phyloP scores from a whole-genome alignment of 2,329 filamentous ascomycete genomes.

The Fusarium citri region DNA sequence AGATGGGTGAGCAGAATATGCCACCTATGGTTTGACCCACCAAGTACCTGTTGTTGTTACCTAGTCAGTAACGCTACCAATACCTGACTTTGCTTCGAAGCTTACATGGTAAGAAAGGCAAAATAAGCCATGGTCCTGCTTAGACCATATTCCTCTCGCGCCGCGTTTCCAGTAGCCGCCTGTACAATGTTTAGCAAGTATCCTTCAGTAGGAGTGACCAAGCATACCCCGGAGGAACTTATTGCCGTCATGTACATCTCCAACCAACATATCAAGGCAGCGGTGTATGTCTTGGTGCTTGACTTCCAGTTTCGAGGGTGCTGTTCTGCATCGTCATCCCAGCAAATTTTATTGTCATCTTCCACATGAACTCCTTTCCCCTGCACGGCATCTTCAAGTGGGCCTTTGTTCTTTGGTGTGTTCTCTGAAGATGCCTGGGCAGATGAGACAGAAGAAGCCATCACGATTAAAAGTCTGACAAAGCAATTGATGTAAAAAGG shows the following conservation, averaged over 20 bases:
- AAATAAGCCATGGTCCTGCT: constrained; percentile 8
- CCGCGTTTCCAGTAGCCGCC: not conserved
- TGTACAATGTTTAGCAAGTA: not conserved
- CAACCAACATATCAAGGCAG: constrained; percentile 4
- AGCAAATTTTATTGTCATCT: not conserved
- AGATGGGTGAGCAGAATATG: constrained; percentile 10
- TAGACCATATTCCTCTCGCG: not conserved
- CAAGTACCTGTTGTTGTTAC: not conserved
- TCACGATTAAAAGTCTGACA: not conserved
- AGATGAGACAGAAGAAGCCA: not conserved
- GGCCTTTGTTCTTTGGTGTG: not conserved
- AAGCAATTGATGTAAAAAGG: not conserved
- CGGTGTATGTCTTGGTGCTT: not conserved
- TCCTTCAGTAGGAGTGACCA: too few relatives aligned
- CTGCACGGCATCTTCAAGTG: not conserved
- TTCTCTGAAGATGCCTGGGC: not conserved
- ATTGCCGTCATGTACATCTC: constrained; percentile 16
- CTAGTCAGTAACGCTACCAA: not conserved
- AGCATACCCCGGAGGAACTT: not conserved
- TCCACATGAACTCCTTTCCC: constrained; percentile 4
- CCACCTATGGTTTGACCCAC: not conserved
- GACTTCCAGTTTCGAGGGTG: constrained; percentile 2
- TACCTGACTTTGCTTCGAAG: not conserved
- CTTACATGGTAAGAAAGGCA: constrained; percentile 5
- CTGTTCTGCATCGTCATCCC: constrained; percentile 1